Percentiles rank a stretch among this genome's conserved stretches.
Evolutionary conservation across 768 basidiomycete genomes (phyloP).

Genomic region (Mycena chlorophos): DNA sequence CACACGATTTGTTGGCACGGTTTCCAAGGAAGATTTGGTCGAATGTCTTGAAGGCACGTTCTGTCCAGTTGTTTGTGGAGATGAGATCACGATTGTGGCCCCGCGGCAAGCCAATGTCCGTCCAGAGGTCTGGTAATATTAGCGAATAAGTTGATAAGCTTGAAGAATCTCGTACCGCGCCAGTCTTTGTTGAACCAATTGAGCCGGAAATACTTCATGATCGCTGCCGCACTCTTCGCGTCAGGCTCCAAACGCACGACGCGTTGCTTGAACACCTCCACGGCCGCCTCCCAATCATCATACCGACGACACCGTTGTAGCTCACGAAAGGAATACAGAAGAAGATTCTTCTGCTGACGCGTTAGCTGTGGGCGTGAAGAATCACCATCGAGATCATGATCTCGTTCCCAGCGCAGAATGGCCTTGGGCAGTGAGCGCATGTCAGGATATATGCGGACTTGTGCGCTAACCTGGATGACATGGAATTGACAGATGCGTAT

Average conservation of each 20-base stretch:
- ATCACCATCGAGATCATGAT: not conserved
- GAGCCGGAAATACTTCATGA: constrained; percentile 12
- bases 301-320: constrained; percentile 11
- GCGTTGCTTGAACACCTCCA: not conserved
- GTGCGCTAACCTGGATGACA: constrained; percentile 21
- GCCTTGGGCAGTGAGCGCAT: constrained; percentile 1
- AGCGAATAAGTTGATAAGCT: not conserved
- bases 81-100: constrained; percentile 10
- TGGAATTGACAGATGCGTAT: constrained; percentile 23
- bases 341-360: not conserved
- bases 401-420: constrained; percentile 18
- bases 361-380: not conserved
- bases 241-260: not conserved
- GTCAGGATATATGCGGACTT: not conserved
- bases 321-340: constrained; percentile 10
- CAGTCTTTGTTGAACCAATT: constrained; percentile 20
- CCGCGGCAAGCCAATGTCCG: constrained; percentile 15
- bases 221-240: not conserved
- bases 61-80: constrained; percentile 21
- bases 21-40: constrained; percentile 18
- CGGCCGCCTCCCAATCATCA: not conserved
- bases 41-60: constrained; percentile 18
- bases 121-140: constrained; percentile 3
- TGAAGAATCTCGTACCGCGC: not conserved
- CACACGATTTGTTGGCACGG: constrained; percentile 14